Conservation (phyloP, 331 rosid genomes). For the Ulmus americana region DNA sequence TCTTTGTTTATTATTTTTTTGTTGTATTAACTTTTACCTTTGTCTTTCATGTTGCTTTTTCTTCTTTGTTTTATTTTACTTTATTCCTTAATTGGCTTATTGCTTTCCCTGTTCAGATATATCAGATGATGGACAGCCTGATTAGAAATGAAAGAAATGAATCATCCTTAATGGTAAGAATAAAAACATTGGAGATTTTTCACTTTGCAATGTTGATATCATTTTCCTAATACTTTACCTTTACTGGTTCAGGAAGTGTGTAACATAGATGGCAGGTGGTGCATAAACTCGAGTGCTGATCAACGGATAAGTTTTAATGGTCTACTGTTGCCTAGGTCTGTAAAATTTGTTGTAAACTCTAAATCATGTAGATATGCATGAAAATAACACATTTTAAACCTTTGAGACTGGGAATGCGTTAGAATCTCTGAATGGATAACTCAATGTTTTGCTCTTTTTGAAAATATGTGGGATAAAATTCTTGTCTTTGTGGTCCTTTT, state of each 20-base stretch:
- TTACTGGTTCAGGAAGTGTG: constrained; percentile 65
- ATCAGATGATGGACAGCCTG: constrained; percentile 64
- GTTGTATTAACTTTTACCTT: neutral
- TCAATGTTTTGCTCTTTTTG: neutral
- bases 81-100: constrained; percentile 4
- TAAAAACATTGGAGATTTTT: constrained; percentile 17
- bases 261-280: constrained; percentile 88
- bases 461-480: neutral
- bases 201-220: constrained; percentile 18
- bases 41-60: neutral
- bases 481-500: neutral
- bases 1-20: neutral
- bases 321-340: constrained; percentile 76
- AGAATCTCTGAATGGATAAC: neutral
- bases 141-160: constrained; percentile 57
- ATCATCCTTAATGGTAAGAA: constrained; percentile 58
- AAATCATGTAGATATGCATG: constrained; percentile 11
- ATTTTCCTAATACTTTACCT: constrained; percentile 20
- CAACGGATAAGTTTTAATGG: constrained; percentile 57
- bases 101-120: constrained; percentile 46
- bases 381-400: constrained; percentile 9
- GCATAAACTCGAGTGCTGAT: constrained; percentile 53
- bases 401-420: neutral
- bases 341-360: constrained; percentile 23
- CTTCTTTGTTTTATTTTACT: neutral